Evolutionary conservation across 345 rosid genomes (phyloP).

Genomic region (Ceriops tagal): DNA sequence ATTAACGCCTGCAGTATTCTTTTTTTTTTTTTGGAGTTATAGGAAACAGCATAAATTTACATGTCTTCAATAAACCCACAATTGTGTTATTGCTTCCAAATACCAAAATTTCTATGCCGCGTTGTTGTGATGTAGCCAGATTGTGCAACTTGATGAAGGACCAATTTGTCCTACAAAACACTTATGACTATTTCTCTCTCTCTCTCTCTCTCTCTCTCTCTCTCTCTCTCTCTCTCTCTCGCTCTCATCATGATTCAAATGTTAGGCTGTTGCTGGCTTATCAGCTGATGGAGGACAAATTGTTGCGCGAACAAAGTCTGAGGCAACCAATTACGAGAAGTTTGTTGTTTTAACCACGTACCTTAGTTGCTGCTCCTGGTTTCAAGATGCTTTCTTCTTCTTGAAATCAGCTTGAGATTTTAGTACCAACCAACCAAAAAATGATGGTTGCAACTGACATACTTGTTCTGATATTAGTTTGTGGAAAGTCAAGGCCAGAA

Average conservation of each 20-base stretch:
- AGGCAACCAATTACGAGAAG: conserved; percentile 87
- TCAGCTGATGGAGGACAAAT: conserved; percentile 99
- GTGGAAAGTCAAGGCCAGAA: background rate
- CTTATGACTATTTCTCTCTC: background rate
- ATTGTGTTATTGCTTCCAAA: no score
- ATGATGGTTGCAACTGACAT: no score
- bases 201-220: no score
- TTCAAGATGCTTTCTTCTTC: background rate
- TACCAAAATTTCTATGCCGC: no score
- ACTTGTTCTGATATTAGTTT: background rate
- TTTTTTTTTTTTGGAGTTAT: no score
- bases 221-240: background rate
- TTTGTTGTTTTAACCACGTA: conserved; percentile 17
- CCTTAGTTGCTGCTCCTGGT: background rate
- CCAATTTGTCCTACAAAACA: background rate
- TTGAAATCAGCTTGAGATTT: background rate
- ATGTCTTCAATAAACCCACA: no score
- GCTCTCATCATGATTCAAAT: background rate
- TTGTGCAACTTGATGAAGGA: no score
- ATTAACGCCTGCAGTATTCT: no score
- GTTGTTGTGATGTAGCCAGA: no score
- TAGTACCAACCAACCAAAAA: background rate
- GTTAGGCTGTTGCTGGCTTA: conserved; percentile 96
- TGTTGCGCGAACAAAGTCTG: conserved; percentile 85
- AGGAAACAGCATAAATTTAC: no score